Conservation (phyloP, 257 asterid genomes). For the Henckelia pumila region DNA sequence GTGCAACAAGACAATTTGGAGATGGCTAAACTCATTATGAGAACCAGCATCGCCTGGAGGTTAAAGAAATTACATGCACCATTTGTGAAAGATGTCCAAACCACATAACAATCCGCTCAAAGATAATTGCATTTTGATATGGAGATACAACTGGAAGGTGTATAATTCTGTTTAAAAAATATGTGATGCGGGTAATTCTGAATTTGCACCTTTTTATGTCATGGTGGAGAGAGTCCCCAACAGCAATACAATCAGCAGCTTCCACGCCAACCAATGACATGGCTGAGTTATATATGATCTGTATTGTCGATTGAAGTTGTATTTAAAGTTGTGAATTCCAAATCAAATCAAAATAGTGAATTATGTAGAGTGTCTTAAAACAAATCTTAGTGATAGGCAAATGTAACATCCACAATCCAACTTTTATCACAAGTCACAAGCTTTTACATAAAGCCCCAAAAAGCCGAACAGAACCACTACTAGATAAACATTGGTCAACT, state of each 20-base stretch:
- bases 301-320: neutral
- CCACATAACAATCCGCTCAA: too few relatives aligned
- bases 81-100: too few relatives aligned
- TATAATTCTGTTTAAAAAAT: neutral
- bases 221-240: conserved; percentile 96
- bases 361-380: neutral
- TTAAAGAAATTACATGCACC: too few relatives aligned
- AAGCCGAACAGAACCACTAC: neutral
- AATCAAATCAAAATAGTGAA: too few relatives aligned
- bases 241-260: conserved; percentile 76
- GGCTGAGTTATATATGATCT: conserved; percentile 87
- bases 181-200: conserved; percentile 23
- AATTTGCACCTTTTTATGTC: conserved; percentile 91
- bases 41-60: neutral
- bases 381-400: neutral
- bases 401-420: neutral
- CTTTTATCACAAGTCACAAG: neutral
- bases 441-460: neutral
- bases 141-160: neutral
- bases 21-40: neutral
- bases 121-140: too few relatives aligned
- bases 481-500: neutral
- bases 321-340: neutral
- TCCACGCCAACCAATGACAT: conserved; percentile 65
- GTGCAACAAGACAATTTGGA: too few relatives aligned